Evolutionary conservation across 495 filamentous ascomycete genomes (phyloP).

Genomic region (Usnea hakonensis): DNA sequence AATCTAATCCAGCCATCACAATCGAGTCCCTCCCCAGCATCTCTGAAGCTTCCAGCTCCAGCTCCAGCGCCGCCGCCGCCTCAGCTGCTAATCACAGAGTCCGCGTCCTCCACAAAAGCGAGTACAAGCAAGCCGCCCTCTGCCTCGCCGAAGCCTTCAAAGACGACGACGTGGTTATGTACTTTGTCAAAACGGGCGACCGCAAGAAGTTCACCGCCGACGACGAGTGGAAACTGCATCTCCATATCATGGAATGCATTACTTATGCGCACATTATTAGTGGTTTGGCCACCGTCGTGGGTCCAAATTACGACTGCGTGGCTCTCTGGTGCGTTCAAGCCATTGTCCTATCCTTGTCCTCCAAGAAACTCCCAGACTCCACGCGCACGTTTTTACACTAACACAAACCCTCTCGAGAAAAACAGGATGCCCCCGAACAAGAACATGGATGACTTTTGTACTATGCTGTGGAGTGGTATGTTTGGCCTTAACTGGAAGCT

Average conservation of each 20-base stretch:
- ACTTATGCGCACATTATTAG: constrained; percentile 62
- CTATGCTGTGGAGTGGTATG: constrained; percentile 61
- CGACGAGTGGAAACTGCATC: constrained; percentile 65
- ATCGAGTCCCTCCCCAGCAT: constrained; percentile 26
- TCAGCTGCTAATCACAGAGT: constrained; percentile 29
- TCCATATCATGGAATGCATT: constrained; percentile 64
- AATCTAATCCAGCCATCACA: constrained; percentile 29
- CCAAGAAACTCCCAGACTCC: background rate
- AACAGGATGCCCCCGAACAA: constrained; percentile 68
- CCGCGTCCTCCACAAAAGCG: constrained; percentile 50
- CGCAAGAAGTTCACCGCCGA: constrained; percentile 49
- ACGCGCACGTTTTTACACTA: background rate
- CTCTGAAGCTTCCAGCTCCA: constrained; percentile 27
- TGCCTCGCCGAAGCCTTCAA: constrained; percentile 70
- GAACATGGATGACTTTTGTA: constrained; percentile 63
- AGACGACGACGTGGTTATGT: constrained; percentile 62
- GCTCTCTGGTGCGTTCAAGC: constrained; percentile 60
- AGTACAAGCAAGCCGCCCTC: constrained; percentile 58
- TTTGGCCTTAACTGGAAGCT: constrained; percentile 59
- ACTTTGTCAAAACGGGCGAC: constrained; percentile 62
- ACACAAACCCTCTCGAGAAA: background rate
- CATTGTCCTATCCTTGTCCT: background rate
- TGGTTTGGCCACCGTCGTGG: constrained; percentile 63
- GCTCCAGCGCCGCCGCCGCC: constrained; percentile 17
- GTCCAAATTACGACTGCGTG: constrained; percentile 65